Evolutionary conservation across 805 yeast species (phyloP).

Genomic region (Ogataea pilisensis): DNA sequence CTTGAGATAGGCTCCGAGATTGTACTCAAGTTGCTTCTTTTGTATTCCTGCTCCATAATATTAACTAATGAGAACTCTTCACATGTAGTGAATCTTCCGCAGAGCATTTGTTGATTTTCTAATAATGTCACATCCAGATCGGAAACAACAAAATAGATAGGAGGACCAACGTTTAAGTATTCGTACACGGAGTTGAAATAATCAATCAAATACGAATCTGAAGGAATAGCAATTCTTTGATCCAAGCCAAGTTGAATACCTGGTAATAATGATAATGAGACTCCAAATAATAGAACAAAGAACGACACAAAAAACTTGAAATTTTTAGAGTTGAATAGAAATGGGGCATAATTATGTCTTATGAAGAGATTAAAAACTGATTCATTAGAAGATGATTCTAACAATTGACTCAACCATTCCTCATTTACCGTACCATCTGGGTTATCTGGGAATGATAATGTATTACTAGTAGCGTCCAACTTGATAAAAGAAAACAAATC

Average conservation of each 20-base stretch:
- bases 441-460: slow-evolving; percentile 13
- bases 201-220: slow-evolving; percentile 72
- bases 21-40: slow-evolving; percentile 58
- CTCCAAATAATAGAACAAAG: slow-evolving; percentile 60
- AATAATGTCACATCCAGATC: slow-evolving; percentile 60
- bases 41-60: slow-evolving; percentile 78
- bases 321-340: slow-evolving; percentile 45
- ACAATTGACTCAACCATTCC: slow-evolving; percentile 21
- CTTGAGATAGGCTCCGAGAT: slow-evolving; percentile 80
- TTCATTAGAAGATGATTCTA: slow-evolving; percentile 19
- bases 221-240: slow-evolving; percentile 84
- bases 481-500: slow-evolving; percentile 61
- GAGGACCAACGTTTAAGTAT: slow-evolving; percentile 85
- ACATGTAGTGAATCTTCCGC: slow-evolving; percentile 88
- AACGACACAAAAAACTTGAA: slow-evolving; percentile 46
- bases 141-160: slow-evolving; percentile 79
- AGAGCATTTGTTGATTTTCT: slow-evolving; percentile 63
- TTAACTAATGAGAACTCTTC: slow-evolving; percentile 74
- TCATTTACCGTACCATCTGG: slow-evolving; percentile 10
- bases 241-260: slow-evolving; percentile 74
- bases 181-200: slow-evolving; percentile 75
- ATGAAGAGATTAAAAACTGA: slow-evolving; percentile 39
- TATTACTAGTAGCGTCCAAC: slow-evolving; percentile 6
- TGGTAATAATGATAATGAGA: slow-evolving; percentile 70
- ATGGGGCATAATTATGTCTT: slow-evolving; percentile 52